Evolutionary conservation across 441 rosid genomes (phyloP).

Genomic region (Monsonia emarginata): DNA sequence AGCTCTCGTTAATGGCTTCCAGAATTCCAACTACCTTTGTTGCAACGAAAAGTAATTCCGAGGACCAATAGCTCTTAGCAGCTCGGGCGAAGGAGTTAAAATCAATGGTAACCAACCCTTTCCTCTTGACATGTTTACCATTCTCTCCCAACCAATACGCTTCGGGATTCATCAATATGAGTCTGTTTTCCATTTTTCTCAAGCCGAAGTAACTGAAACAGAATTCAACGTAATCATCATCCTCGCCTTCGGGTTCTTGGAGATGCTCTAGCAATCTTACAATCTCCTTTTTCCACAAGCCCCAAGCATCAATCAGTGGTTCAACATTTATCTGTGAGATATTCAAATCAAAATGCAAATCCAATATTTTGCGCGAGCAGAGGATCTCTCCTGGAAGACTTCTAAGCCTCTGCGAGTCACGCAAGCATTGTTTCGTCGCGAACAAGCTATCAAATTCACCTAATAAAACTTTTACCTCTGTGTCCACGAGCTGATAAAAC

Average conservation of each 20-base stretch:
- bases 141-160: slow-evolving; percentile 11
- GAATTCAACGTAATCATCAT: not conserved
- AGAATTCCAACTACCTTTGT: not conserved
- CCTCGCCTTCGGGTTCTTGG: not conserved
- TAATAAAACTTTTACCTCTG: not conserved
- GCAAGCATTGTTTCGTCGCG: not conserved
- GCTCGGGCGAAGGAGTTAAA: not conserved
- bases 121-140: not conserved
- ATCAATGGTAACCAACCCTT: slow-evolving; percentile 6
- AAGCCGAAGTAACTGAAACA: slow-evolving; percentile 13
- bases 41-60: slow-evolving; percentile 12
- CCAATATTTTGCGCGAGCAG: slow-evolving; percentile 2
- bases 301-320: slow-evolving; percentile 9
- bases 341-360: not conserved
- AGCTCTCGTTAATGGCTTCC: not conserved
- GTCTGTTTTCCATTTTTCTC: not conserved
- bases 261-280: not conserved
- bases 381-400: slow-evolving; percentile 14
- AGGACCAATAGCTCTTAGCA: slow-evolving; percentile 9
- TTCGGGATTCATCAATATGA: not conserved
- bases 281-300: slow-evolving; percentile 6
- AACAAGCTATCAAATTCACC: not conserved
- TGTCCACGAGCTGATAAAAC: slow-evolving; percentile 3
- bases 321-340: not conserved
- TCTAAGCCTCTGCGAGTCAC: slow-evolving; percentile 6